Conservation (phyloP, 2,329 filamentous ascomycete genomes). For the Dothideomycetes sp. region DNA sequence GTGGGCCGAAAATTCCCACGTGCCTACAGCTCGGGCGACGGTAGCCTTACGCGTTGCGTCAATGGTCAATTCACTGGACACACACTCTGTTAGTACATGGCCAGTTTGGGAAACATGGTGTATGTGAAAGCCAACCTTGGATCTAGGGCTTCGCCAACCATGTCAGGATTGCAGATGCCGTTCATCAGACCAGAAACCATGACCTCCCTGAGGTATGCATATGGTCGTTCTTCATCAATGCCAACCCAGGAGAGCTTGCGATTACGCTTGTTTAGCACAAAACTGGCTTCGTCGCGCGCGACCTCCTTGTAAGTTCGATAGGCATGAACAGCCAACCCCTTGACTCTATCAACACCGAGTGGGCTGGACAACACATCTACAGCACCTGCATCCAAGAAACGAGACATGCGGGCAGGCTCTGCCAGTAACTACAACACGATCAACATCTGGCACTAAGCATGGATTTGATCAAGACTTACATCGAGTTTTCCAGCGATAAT, state of each 20-base stretch:
- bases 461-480: slow-evolving; percentile 1
- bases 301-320: slow-evolving; percentile 75
- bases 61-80: slow-evolving; percentile 54
- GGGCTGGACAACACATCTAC: slow-evolving; percentile 78
- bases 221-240: slow-evolving; percentile 73
- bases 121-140: slow-evolving; percentile 42
- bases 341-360: slow-evolving; percentile 61
- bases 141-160: slow-evolving; percentile 51
- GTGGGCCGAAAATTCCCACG: slow-evolving; percentile 85
- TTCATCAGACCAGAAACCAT: slow-evolving; percentile 91
- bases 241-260: slow-evolving; percentile 90
- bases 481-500: slow-evolving; percentile 26
- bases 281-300: slow-evolving; percentile 60
- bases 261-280: slow-evolving; percentile 62
- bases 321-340: slow-evolving; percentile 70
- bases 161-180: slow-evolving; percentile 69
- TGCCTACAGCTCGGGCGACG: slow-evolving; percentile 61
- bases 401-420: slow-evolving; percentile 11
- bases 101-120: too few species aligned
- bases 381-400: slow-evolving; percentile 66
- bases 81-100: too few species aligned
- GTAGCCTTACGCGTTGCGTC: slow-evolving; percentile 53
- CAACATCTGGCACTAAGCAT: background rate
- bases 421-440: slow-evolving; percentile 13
- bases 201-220: slow-evolving; percentile 79